Conservation (phyloP, 345 rosid genomes). For the Populus nigra region DNA sequence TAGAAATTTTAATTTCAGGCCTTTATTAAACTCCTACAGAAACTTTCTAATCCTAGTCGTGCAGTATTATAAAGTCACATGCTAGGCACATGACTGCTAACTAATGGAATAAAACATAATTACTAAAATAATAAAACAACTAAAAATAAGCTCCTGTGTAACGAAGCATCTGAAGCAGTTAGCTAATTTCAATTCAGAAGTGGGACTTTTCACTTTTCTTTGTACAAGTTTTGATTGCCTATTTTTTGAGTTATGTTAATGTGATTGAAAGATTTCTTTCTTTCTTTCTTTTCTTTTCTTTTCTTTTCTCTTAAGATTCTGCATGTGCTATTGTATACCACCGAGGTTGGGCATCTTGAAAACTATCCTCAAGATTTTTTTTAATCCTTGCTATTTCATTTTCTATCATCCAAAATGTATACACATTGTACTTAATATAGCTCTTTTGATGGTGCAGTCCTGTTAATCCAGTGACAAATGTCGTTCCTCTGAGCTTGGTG, state of each 20-base stretch:
- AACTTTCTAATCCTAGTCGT: neutral
- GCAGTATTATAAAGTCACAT: neutral
- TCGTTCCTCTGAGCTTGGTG: constrained; percentile 86
- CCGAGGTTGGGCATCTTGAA: neutral
- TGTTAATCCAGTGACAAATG: constrained; percentile 92
- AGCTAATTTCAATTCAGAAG: neutral
- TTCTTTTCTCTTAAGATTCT: neutral
- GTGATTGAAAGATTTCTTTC: neutral
- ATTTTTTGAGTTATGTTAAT: neutral
- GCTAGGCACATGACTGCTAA: neutral
- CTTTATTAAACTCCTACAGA: neutral
- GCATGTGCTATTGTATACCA: neutral
- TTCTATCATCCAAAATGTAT: neutral
- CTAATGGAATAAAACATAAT: neutral
- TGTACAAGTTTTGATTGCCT: neutral
- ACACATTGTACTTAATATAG: neutral
- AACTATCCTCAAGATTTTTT: neutral
- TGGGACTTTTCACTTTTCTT: neutral
- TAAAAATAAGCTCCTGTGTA: neutral
- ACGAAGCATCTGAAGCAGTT: neutral
- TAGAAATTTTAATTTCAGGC: neutral
- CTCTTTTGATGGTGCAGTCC: constrained; percentile 59
- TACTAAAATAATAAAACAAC: neutral
- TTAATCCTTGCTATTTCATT: neutral
- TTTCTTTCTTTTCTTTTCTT: too few relatives aligned